phyloP scores from a whole-genome alignment of 306 rosid species.

The Datisca glomerata region DNA sequence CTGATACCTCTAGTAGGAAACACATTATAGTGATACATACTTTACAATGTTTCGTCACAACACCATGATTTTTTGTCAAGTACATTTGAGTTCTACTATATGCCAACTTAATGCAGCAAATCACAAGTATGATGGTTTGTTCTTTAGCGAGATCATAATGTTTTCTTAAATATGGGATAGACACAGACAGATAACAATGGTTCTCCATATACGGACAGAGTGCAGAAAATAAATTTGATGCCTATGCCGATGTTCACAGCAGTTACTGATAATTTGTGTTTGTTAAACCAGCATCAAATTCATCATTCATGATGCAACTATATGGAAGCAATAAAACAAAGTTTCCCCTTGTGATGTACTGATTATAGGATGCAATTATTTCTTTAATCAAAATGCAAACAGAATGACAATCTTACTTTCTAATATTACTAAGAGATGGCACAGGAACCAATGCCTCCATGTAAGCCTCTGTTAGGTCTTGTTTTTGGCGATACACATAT shows the following conservation, averaged over 20 bases:
- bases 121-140: not conserved
- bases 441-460: slow-evolving; percentile 94
- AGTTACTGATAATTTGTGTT: too few relatives aligned
- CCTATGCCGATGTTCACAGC: too few relatives aligned
- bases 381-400: not conserved
- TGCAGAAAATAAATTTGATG: too few relatives aligned
- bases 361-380: not conserved
- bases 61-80: too few relatives aligned
- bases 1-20: too few relatives aligned
- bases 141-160: not conserved
- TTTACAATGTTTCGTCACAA: too few relatives aligned
- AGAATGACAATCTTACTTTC: slow-evolving; percentile 33
- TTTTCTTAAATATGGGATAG: not conserved
- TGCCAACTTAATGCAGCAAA: slow-evolving; percentile 2
- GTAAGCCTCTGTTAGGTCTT: slow-evolving; percentile 78
- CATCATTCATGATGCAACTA: too few relatives aligned
- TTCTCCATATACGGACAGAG: too few relatives aligned
- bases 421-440: slow-evolving; percentile 66
- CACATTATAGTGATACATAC: too few relatives aligned
- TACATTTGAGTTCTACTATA: too few relatives aligned
- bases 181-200: not conserved
- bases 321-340: too few relatives aligned
- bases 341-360: not conserved
- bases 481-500: slow-evolving; percentile 31
- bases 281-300: too few relatives aligned